Percentiles rank a stretch among this genome's conserved stretches.
These are phyloP conservation scores for Leishmania turanica DNA, from an alignment of 208 protist species.

Conservation along the genomic window DNA sequence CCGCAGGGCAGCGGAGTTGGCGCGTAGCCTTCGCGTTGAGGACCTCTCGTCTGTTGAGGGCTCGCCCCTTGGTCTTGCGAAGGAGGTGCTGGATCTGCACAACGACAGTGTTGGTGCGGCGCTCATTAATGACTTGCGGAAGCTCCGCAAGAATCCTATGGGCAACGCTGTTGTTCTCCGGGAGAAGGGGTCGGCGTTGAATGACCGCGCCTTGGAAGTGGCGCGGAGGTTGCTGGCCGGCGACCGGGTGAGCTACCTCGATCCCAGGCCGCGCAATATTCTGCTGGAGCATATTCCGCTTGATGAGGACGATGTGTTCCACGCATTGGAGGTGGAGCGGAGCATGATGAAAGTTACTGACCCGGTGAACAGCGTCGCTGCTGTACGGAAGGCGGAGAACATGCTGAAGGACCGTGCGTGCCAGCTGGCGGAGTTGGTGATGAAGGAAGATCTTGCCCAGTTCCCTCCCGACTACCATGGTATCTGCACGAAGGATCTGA, in stretches of 20 bases:
- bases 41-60: constrained; percentile 49
- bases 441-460: constrained; percentile 58
- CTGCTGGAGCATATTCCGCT: constrained; percentile 63
- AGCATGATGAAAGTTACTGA: constrained; percentile 45
- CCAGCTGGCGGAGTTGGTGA: constrained; percentile 56
- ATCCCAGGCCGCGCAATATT: constrained; percentile 53
- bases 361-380: constrained; percentile 34
- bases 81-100: constrained; percentile 52
- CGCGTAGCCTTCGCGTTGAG: constrained; percentile 39
- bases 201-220: constrained; percentile 47
- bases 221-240: constrained; percentile 37
- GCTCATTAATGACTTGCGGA: constrained; percentile 47
- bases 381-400: constrained; percentile 45
- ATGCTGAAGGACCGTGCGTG: constrained; percentile 74
- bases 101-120: constrained; percentile 32
- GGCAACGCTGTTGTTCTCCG: constrained; percentile 34
- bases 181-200: constrained; percentile 40
- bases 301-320: constrained; percentile 53
- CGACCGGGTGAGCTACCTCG: constrained; percentile 48
- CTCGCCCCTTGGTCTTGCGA: constrained; percentile 42
- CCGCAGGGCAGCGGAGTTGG: constrained; percentile 60
- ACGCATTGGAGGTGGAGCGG: constrained; percentile 62
- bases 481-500: constrained; percentile 49
- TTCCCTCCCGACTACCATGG: constrained; percentile 62
- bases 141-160: constrained; percentile 32